Percentiles rank a stretch among this genome's conserved stretches.
These are phyloP conservation scores for Pythium brassicae DNA, from an alignment of 352 stramenopile genomes.

Conservation along the genomic window DNA sequence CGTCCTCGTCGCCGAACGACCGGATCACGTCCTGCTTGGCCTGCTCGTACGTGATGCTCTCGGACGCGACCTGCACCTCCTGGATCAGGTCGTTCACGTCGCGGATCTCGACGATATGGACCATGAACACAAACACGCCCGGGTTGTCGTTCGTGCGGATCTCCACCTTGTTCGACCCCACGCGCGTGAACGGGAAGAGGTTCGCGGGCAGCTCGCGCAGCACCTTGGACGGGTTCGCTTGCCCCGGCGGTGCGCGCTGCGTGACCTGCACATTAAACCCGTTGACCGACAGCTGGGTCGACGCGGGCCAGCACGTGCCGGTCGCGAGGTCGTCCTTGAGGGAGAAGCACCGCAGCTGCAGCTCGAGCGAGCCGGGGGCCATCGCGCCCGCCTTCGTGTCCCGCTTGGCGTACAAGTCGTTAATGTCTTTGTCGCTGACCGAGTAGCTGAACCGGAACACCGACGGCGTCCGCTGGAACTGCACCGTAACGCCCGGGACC, in stretches of 20 bases:
- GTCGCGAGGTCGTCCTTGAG: slow-evolving; percentile 67
- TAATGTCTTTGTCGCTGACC: slow-evolving; percentile 69
- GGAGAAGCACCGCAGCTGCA: slow-evolving; percentile 75
- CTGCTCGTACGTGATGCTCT: slow-evolving; percentile 63
- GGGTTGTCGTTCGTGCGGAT: slow-evolving; percentile 66
- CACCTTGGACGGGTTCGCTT: slow-evolving; percentile 80
- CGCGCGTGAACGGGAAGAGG: slow-evolving; percentile 62
- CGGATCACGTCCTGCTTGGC: slow-evolving; percentile 75
- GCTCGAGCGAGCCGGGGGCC: slow-evolving; percentile 56
- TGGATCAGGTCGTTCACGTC: slow-evolving; percentile 55
- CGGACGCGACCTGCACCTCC: slow-evolving; percentile 57
- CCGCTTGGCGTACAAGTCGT: slow-evolving; percentile 56
- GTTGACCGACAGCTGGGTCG: slow-evolving; percentile 64
- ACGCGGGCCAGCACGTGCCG: slow-evolving; percentile 71
- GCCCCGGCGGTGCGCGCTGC: slow-evolving; percentile 64
- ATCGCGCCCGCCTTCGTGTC: slow-evolving; percentile 47
- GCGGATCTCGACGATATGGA: slow-evolving; percentile 71
- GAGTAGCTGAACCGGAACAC: slow-evolving; percentile 63
- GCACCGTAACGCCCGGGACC: slow-evolving; percentile 48
- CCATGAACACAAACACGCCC: slow-evolving; percentile 57
- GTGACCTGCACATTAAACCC: slow-evolving; percentile 63
- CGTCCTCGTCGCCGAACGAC: slow-evolving; percentile 73
- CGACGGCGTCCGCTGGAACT: slow-evolving; percentile 46
- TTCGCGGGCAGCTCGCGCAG: slow-evolving; percentile 69
- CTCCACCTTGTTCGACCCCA: slow-evolving; percentile 72